These are phyloP conservation scores for Magnolia officinalis DNA, from an alignment of 164 flowering plant species.

Conservation along the genomic window DNA sequence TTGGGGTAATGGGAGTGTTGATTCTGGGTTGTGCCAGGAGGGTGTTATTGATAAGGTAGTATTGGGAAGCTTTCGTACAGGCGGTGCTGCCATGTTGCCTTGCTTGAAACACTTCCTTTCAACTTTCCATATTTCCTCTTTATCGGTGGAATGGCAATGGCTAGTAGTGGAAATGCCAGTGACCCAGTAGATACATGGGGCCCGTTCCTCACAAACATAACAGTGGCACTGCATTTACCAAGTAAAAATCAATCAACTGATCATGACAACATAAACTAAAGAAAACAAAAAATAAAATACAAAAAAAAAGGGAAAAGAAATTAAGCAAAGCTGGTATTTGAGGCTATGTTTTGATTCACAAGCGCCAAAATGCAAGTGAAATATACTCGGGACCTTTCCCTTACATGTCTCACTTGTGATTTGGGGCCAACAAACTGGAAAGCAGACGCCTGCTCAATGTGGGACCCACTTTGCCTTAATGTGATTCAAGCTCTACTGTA, in stretches of 20 bases:
- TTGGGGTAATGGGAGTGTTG: slow-evolving; percentile 10
- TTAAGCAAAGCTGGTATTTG: background rate
- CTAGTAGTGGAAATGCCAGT: slow-evolving; percentile 40
- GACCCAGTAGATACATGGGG: slow-evolving; percentile 79
- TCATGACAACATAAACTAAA: background rate
- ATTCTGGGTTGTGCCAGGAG: slow-evolving; percentile 14
- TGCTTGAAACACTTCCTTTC: slow-evolving; percentile 40
- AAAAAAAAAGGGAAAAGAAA: background rate
- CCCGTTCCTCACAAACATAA: slow-evolving; percentile 76
- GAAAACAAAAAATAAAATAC: background rate
- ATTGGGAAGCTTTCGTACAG: slow-evolving; percentile 16
- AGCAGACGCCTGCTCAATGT: background rate
- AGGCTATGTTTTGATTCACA: background rate
- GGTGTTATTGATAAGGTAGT: slow-evolving; percentile 17
- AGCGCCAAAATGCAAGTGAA: background rate
- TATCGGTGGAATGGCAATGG: slow-evolving; percentile 88
- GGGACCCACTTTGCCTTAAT: background rate
- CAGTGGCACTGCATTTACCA: slow-evolving; percentile 81
- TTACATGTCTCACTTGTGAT: background rate
- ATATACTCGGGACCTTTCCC: background rate
- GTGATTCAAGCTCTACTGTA: no score
- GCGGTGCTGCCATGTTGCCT: slow-evolving; percentile 16
- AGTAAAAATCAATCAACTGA: background rate
- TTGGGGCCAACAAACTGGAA: background rate
- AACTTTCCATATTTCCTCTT: slow-evolving; percentile 57